A percentile compares a stretch with the other conserved stretches of the same genome.
Conservation (phyloP, 2,329 filamentous ascomycete genomes). For the Penicillium sp. region DNA sequence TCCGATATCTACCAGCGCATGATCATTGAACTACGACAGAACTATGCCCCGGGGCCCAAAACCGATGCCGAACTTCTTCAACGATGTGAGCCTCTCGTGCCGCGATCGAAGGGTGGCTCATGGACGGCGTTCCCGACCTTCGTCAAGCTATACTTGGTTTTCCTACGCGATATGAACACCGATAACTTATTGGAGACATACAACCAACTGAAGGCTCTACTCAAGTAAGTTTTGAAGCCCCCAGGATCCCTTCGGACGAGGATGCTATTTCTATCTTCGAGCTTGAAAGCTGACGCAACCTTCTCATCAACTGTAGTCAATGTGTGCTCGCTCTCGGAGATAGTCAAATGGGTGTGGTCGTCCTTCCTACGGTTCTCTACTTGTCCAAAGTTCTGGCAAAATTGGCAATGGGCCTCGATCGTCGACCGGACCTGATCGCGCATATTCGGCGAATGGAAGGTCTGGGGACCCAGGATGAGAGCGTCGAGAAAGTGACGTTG, state of each 20-base stretch:
- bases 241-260: neutral
- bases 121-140: constrained; percentile 79
- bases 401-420: constrained; percentile 80
- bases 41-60: constrained; percentile 51
- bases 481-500: constrained; percentile 70
- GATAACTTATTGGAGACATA: constrained; percentile 73
- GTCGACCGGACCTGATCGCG: constrained; percentile 71
- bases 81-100: constrained; percentile 63
- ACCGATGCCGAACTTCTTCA: constrained; percentile 56
- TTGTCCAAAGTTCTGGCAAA: constrained; percentile 76
- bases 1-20: constrained; percentile 66
- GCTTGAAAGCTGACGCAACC: constrained; percentile 2
- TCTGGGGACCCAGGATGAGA: constrained; percentile 54
- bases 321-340: constrained; percentile 80
- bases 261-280: neutral
- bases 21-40: constrained; percentile 62
- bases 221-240: constrained; percentile 60
- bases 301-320: constrained; percentile 53
- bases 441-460: constrained; percentile 52
- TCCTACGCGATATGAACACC: constrained; percentile 76
- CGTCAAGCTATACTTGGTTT: constrained; percentile 75
- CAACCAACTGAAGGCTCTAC: constrained; percentile 67
- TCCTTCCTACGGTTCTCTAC: constrained; percentile 79
- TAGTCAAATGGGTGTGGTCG: constrained; percentile 72
- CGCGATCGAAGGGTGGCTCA: constrained; percentile 62